phyloP scores from a whole-genome alignment of 768 basidiomycete genomes.

The Baorangia bicolor region DNA sequence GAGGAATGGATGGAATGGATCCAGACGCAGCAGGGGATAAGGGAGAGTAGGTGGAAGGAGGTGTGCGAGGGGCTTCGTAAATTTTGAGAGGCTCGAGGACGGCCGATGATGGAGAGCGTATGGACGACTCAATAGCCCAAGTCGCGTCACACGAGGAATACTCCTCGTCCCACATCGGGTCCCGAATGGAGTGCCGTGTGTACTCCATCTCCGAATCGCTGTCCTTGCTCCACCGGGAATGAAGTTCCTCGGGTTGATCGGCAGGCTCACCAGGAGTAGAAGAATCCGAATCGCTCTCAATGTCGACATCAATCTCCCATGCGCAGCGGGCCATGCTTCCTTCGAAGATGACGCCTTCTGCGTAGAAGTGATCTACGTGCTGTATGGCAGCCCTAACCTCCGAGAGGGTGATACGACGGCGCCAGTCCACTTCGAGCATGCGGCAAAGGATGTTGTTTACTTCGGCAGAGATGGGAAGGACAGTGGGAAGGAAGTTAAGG shows the following conservation, averaged over 20 bases:
- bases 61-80: constrained; percentile 48
- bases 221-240: constrained; percentile 62
- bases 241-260: constrained; percentile 39
- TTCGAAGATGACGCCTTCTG: constrained; percentile 73
- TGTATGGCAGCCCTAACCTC: constrained; percentile 56
- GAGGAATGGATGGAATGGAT: constrained; percentile 48
- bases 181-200: constrained; percentile 28
- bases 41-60: constrained; percentile 53
- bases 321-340: constrained; percentile 77
- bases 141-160: constrained; percentile 51
- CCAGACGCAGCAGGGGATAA: constrained; percentile 38
- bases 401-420: constrained; percentile 44
- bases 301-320: constrained; percentile 72
- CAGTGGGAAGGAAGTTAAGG: constrained; percentile 73
- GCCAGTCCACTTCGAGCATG: constrained; percentile 73
- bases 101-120: constrained; percentile 44
- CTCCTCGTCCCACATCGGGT: constrained; percentile 34
- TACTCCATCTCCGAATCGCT: constrained; percentile 38
- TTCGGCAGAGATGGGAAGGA: constrained; percentile 76
- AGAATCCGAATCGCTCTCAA: constrained; percentile 61
- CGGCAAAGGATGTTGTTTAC: constrained; percentile 72
- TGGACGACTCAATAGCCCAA: constrained; percentile 53
- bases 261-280: constrained; percentile 45
- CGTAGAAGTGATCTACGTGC: constrained; percentile 63
- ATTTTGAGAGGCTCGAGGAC: constrained; percentile 39